Percentiles rank a stretch among this genome's conserved stretches.
phyloP scores from a whole-genome alignment of 805 yeast species.

The Wickerhamomyces subpelliculosus region DNA sequence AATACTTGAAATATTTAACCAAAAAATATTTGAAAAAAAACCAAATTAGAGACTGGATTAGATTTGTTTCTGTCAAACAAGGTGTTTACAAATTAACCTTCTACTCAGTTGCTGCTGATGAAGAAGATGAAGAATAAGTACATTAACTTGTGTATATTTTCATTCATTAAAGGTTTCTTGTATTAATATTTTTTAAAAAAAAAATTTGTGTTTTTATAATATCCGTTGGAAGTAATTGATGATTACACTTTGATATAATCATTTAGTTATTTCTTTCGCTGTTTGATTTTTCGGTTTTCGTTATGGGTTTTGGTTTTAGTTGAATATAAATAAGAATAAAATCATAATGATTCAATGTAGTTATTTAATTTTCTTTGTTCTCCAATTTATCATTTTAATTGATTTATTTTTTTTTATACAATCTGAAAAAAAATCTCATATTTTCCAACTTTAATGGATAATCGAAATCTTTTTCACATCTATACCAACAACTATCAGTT shows the following conservation, averaged over 20 bases:
- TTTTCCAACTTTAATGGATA: constrained; percentile 73
- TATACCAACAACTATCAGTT: constrained; percentile 78
- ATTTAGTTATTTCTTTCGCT: constrained; percentile 9
- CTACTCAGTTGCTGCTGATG: constrained; percentile 98
- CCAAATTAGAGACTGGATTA: constrained; percentile 99
- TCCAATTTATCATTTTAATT: not conserved
- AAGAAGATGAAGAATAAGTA: constrained; percentile 87
- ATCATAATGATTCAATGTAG: not conserved
- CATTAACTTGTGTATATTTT: constrained; percentile 1
- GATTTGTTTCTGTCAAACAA: constrained; percentile 93
- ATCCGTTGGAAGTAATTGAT: constrained; percentile 9
- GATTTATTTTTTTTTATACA: constrained; percentile 49
- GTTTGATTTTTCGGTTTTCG: constrained; percentile 14
- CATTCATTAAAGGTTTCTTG: too few species aligned
- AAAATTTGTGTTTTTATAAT: not conserved
- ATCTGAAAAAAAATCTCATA: constrained; percentile 78
- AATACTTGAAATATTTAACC: constrained; percentile 98
- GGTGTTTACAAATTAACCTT: constrained; percentile 96
- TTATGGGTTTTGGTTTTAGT: constrained; percentile 13
- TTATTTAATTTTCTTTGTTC: too few species aligned
- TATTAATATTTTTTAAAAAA: too few species aligned
- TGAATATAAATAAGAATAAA: constrained; percentile 11
- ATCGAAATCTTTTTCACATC: constrained; percentile 44
- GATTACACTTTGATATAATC: constrained; percentile 9
- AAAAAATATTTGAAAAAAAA: constrained; percentile 99